Conservation (phyloP, 176 grass and related monocot genomes). For the Oryza coarctata region DNA sequence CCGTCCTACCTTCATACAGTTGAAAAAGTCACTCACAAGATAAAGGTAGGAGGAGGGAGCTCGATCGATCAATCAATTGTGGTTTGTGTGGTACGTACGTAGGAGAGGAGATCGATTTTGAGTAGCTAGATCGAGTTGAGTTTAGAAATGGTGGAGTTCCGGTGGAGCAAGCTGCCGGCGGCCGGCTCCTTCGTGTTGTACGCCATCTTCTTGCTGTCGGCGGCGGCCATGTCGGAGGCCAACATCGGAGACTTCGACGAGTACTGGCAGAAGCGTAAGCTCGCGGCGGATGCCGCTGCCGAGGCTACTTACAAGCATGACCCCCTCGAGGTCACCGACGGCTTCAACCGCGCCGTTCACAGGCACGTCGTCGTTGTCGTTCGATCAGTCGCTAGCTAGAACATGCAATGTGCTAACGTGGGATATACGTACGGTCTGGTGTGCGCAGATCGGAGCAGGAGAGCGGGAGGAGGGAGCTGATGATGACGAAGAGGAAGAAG, state of each 20-base stretch:
- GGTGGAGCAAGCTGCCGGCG: conserved; percentile 34
- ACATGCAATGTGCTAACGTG: no score
- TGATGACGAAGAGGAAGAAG: conserved; percentile 41
- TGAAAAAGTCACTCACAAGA: not conserved
- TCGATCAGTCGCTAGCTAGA: no score
- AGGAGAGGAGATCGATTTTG: not conserved
- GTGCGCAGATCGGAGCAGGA: conserved; percentile 19
- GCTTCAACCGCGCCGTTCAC: conserved; percentile 53
- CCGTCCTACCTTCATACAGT: conserved; percentile 44
- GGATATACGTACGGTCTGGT: no score
- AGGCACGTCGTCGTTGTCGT: conserved; percentile 26
- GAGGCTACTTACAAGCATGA: conserved; percentile 47
- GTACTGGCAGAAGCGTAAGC: conserved; percentile 56
- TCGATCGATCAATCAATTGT: not conserved
- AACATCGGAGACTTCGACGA: conserved; percentile 44
- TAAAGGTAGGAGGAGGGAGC: conserved; percentile 47
- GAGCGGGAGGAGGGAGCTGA: conserved; percentile 31
- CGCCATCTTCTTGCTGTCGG: conserved; percentile 39
- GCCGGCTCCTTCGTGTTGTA: conserved; percentile 33
- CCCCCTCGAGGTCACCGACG: conserved; percentile 36
- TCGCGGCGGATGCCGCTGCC: conserved; percentile 22
- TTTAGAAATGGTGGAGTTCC: conserved; percentile 33
- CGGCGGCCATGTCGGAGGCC: conserved; percentile 34
- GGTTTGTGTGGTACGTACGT: not conserved
- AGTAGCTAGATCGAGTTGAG: not conserved